Base-by-base conservation (phyloP, 2,329 filamentous ascomycete species). In the Cladophialophora bantiana region DNA sequence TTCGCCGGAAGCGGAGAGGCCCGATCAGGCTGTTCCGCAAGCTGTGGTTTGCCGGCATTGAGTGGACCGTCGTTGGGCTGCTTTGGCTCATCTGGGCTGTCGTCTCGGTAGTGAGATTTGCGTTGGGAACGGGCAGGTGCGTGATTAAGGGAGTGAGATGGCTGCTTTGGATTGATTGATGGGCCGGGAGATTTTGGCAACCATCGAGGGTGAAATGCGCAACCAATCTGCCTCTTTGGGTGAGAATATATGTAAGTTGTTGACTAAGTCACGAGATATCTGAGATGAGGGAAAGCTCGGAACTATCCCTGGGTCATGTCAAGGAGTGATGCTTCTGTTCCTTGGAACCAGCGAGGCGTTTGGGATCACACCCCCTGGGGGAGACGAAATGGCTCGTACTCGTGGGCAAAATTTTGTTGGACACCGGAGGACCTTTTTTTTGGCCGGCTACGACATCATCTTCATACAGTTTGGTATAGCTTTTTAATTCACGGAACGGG, bases 51-150 rank as follows among this genome's bases (percentile, higher is more conserved):
- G 88, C 93, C 62, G 79, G 90, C 20, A 86, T 97, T 15, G 94
- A 98, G 82, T 97, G 93, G 93, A 81, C 88, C 58, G 84, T 98
- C 18, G 88, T 98, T 45, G 91, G 91, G 3, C 86, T 96, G 72
- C 92, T 98, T 89, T 97, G 95, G 93, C 93, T 90, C 78, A 89
- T 96, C 15, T 98, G 94, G 93, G 87, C 96, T 66, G 83, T 96
- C 38, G 94, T 97, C 31, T 91, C 93, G 77, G 83, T 94, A 31
- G 82, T 90, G 59, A 86, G 92, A 67, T 78, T 91, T 13, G 79
- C 91, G 40, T 81, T 88, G 67, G 88, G 89, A 10, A 72, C 90
- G 1, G 85, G 89, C 53, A 85, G 85, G 54, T 88, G 88, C 2
- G 74, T 87, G 0, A 81, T 88, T 58, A 80, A 82, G 10, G 84